phyloP scores from a whole-genome alignment of 208 protist genomes.

The Leishmania lainsoni region DNA sequence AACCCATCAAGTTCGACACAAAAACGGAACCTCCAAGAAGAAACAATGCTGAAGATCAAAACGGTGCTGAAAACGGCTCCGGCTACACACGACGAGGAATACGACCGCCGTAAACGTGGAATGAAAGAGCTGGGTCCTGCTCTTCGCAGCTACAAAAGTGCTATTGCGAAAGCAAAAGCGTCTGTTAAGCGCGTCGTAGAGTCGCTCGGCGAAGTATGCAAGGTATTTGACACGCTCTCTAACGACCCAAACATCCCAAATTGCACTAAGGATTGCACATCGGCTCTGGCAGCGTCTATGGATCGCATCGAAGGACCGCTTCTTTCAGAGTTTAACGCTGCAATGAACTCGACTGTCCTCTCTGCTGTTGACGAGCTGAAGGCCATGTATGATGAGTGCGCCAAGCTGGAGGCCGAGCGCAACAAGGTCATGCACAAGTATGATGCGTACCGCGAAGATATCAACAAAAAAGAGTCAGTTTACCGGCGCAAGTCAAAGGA shows the following conservation, averaged over 20 bases:
- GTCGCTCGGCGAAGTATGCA: conserved; percentile 32
- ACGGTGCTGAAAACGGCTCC: conserved; percentile 42
- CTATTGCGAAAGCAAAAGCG: conserved; percentile 47
- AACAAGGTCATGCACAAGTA: conserved; percentile 57
- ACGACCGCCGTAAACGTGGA: conserved; percentile 28
- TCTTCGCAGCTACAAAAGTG: conserved; percentile 41
- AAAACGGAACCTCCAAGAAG: not conserved
- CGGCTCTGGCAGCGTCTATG: conserved; percentile 30
- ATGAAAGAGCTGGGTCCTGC: conserved; percentile 40
- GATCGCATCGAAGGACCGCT: conserved; percentile 32
- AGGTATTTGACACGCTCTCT: conserved; percentile 40
- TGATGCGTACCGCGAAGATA: conserved; percentile 56
- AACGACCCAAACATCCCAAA: conserved; percentile 26
- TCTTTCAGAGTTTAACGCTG: conserved; percentile 29
- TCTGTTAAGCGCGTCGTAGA: conserved; percentile 39
- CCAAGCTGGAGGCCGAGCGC: conserved; percentile 43
- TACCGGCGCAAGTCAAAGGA: conserved; percentile 62
- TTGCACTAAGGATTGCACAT: conserved; percentile 32
- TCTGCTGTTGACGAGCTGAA: conserved; percentile 37
- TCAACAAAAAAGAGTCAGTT: conserved; percentile 50
- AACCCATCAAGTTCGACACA: conserved; percentile 3
- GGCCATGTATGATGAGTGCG: conserved; percentile 48
- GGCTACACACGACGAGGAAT: conserved; percentile 54
- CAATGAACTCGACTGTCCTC: conserved; percentile 43
- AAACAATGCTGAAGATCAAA: conserved; percentile 41